Base-by-base conservation (phyloP, 257 asterid genomes). In the Fraxinus pennsylvanica region DNA sequence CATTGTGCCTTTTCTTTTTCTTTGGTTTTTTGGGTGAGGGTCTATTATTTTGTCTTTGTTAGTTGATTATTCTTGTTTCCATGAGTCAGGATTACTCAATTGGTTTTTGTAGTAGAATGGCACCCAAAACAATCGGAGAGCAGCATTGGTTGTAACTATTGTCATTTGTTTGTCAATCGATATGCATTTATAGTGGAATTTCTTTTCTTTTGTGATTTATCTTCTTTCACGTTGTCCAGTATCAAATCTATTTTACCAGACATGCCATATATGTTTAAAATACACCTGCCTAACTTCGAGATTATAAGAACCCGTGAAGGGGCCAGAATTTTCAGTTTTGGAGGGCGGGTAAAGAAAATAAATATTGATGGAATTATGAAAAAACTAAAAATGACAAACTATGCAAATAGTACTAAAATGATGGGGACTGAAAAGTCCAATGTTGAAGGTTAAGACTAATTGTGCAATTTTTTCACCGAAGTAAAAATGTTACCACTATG, bases 61-160 rank as follows among this genome's bases (percentile, higher is more conserved):
- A n/a, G 78, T 45, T 9, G 73, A 71, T 21, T 47, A 30, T 68
- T 27, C 39, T 73, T 65, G 35, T 71, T 45, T 69, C 74, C 69
- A 54, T 12, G 80, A 54, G 80, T 82, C 84, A 67, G 81, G 84
- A 35, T 80, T 80, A 57, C 77, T 39, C 36, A 43, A 57, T 82
- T 72, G 70, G 78, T 32, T 81, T 76, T 57, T 81, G 84, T 81
- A 75, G 73, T 81, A 75, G 65, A 63, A 66, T 72, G 57, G 43
- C 47, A 75, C 35, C 36, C 10, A 50, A 30, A 67, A 54, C 22
- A 45, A 39, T 47, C 76, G 19, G 39, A 70, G 71, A 75, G 68
- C 71, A 81, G 72, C 80, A 47, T 72, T 59, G 36, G 71, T 82
- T 80, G 85, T 83, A 83, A 83, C 87, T 74, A 52, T 74, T 39